phyloP scores from a whole-genome alignment of 495 filamentous ascomycete species.

The Paragyromitra xinjiangensis region DNA sequence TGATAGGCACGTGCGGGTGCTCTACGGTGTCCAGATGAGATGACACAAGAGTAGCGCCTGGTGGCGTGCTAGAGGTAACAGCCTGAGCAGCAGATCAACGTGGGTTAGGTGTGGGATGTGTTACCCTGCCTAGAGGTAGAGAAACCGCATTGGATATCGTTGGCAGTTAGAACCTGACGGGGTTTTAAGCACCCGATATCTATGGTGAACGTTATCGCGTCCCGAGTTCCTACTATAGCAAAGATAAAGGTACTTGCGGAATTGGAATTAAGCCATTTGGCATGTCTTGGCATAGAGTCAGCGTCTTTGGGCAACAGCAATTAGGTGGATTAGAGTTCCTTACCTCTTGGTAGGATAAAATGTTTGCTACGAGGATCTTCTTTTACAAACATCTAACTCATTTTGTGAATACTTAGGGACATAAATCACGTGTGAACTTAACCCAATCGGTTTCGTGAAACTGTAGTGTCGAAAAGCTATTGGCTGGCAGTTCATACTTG shows the following conservation, averaged over 20 bases:
- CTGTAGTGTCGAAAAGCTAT: no score
- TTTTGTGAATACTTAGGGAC: no score
- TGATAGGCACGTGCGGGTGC: slow-evolving; percentile 39
- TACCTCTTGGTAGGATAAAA: not conserved
- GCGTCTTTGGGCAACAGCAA: not conserved
- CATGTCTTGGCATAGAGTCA: not conserved
- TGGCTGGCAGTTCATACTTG: no score
- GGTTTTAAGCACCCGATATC: not conserved
- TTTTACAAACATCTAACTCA: not conserved
- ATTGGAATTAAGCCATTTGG: not conserved
- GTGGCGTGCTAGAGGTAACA: slow-evolving; percentile 44
- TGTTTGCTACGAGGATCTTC: not conserved
- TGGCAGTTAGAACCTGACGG: not conserved
- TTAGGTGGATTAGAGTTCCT: not conserved
- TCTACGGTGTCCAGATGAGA: slow-evolving; percentile 23
- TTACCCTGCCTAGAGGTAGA: not conserved
- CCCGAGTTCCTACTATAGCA: not conserved
- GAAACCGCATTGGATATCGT: not conserved
- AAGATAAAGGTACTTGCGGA: not conserved
- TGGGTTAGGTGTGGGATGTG: slow-evolving; percentile 6
- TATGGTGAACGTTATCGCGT: not conserved
- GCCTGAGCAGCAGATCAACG: slow-evolving; percentile 10
- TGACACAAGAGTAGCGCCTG: slow-evolving; percentile 42
- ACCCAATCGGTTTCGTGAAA: no score
- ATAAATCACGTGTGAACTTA: no score